phyloP scores from a whole-genome alignment of 345 rosid genomes.

The Lepidium aucheri region DNA sequence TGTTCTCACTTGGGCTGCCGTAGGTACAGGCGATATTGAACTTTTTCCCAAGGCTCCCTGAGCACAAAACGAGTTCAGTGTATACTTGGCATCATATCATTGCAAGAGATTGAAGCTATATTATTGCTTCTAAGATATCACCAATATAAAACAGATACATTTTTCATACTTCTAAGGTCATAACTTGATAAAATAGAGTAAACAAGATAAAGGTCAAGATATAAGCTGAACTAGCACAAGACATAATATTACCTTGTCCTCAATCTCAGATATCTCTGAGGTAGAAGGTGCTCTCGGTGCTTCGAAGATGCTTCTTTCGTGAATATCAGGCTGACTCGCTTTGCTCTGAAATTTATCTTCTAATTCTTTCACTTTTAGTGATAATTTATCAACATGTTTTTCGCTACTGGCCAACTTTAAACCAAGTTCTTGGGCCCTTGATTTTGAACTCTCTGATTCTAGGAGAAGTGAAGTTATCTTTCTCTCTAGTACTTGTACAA shows the following conservation, averaged over 20 bases:
- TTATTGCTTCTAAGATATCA: not conserved
- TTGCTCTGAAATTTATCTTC: slow-evolving; percentile 52
- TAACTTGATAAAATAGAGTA: not conserved
- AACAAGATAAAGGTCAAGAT: not conserved
- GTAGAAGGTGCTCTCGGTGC: slow-evolving; percentile 47
- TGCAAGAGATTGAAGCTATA: not conserved
- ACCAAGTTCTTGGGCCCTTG: slow-evolving; percentile 52
- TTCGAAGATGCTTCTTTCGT: slow-evolving; percentile 70
- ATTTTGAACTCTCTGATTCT: slow-evolving; percentile 58
- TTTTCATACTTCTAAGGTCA: not conserved
- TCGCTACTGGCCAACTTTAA: slow-evolving; percentile 60
- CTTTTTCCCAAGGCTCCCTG: slow-evolving; percentile 54
- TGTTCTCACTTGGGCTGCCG: slow-evolving; percentile 73
- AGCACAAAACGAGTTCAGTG: slow-evolving; percentile 5
- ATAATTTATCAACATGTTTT: slow-evolving; percentile 51
- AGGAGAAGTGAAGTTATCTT: slow-evolving; percentile 37
- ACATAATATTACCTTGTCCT: slow-evolving; percentile 48
- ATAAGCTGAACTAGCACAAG: not conserved
- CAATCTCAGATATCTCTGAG: slow-evolving; percentile 84
- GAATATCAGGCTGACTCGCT: slow-evolving; percentile 46
- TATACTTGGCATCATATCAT: not conserved
- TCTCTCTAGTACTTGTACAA: slow-evolving; percentile 49
- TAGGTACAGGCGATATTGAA: slow-evolving; percentile 43
- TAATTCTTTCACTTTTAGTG: slow-evolving; percentile 45
- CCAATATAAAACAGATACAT: not conserved